Percentiles rank a stretch among this genome's conserved stretches.
Evolutionary conservation across 176 grass and related monocot genomes (phyloP).

Genomic region (Eragrostis curvula): DNA sequence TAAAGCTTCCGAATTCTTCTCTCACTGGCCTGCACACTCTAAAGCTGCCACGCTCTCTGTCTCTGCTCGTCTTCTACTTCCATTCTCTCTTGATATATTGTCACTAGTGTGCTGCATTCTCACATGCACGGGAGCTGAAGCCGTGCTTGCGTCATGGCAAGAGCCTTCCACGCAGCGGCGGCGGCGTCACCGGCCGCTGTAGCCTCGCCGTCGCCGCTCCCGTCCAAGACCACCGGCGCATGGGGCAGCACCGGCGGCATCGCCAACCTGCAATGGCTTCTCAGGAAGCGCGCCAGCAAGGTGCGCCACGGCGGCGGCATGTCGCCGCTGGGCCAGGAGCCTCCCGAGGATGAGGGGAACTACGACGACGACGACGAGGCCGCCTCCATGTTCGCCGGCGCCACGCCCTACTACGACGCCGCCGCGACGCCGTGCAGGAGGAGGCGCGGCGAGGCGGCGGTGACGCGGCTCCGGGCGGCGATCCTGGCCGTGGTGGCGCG

Average conservation of each 20-base stretch:
- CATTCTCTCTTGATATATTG: conserved; percentile 14
- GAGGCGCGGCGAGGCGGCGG: conserved; percentile 41
- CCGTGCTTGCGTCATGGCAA: conserved; percentile 3
- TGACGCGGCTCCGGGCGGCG: conserved; percentile 59
- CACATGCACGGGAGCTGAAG: neutral
- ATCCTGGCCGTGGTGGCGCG: conserved; percentile 56
- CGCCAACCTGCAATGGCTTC: conserved; percentile 44
- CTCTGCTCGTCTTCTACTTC: neutral
- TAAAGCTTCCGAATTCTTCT: conserved; percentile 29
- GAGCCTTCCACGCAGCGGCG: conserved; percentile 33
- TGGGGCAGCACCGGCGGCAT: neutral
- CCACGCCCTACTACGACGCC: neutral
- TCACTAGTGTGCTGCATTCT: neutral
- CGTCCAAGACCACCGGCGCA: neutral
- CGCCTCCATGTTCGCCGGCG: conserved; percentile 18
- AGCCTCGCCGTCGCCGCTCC: conserved; percentile 38
- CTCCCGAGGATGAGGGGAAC: neutral
- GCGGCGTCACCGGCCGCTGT: neutral
- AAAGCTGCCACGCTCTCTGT: conserved; percentile 29
- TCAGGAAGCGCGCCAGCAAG: conserved; percentile 39
- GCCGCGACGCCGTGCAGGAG: neutral
- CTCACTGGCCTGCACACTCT: neutral
- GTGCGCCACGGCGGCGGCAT: neutral
- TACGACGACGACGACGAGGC: conserved; percentile 1
- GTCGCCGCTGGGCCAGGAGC: neutral